Conservation (phyloP, 768 basidiomycete genomes). For the Mycena leptocephala region DNA sequence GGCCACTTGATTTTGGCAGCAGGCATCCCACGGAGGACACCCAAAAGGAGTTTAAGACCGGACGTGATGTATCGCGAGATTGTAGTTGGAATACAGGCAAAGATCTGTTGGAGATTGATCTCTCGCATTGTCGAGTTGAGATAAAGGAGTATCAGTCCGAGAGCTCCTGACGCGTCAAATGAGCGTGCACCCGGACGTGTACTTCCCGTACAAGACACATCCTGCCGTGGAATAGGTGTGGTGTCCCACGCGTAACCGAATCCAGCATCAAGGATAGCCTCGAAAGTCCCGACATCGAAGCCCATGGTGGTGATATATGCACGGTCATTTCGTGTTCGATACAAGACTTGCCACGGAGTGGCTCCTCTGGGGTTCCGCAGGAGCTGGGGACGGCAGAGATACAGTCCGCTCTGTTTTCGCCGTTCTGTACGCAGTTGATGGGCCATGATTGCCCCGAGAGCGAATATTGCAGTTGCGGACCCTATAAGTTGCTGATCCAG, state of each 20-base stretch:
- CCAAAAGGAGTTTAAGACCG: too few species aligned
- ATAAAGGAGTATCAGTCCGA: not conserved
- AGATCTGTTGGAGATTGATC: too few species aligned
- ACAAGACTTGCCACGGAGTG: slow-evolving; percentile 47
- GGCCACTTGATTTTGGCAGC: slow-evolving; percentile 42
- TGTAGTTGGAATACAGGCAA: too few species aligned
- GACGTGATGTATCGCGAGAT: too few species aligned
- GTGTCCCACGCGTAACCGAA: slow-evolving; percentile 37
- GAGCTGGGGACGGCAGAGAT: too few species aligned
- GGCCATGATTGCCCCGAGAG: not conserved
- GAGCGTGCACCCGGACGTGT: not conserved
- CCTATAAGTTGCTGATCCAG: not conserved
- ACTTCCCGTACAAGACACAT: not conserved
- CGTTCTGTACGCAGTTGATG: not conserved
- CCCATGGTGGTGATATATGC: too few species aligned
- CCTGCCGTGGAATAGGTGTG: not conserved
- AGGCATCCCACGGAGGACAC: too few species aligned
- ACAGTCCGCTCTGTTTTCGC: not conserved
- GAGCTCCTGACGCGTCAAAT: not conserved
- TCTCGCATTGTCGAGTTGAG: slow-evolving; percentile 37
- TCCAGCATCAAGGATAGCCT: slow-evolving; percentile 42
- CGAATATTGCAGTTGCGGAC: not conserved
- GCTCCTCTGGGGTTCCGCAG: slow-evolving; percentile 37
- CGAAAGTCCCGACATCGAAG: too few species aligned
- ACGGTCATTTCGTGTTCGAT: slow-evolving; percentile 35